These are phyloP conservation scores for Coffea canephora DNA, from an alignment of 257 asterid genomes.

Conservation along the genomic window DNA sequence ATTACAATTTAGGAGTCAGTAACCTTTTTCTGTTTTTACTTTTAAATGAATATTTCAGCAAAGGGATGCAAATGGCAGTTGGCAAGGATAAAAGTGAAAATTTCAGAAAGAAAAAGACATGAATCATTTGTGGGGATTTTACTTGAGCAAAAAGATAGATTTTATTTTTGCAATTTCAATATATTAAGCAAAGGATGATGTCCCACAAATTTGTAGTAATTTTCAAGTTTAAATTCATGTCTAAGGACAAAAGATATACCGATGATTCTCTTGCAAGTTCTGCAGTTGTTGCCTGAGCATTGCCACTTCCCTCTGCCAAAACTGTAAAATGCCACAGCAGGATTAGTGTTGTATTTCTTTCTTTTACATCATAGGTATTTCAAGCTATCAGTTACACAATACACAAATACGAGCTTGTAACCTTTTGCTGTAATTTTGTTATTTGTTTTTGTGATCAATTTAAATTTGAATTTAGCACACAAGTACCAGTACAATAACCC, in stretches of 20 bases:
- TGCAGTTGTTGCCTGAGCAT: conserved; percentile 60
- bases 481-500: background rate
- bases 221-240: background rate
- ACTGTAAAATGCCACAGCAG: conserved; percentile 37
- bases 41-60: background rate
- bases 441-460: background rate
- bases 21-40: background rate
- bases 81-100: background rate
- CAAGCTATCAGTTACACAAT: background rate
- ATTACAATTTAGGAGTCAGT: background rate
- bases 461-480: background rate
- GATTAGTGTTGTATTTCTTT: conserved; percentile 10
- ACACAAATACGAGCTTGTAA: background rate
- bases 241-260: conserved; percentile 33
- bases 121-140: background rate
- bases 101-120: background rate
- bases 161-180: background rate
- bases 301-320: conserved; percentile 71
- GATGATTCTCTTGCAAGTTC: conserved; percentile 58
- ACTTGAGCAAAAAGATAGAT: background rate
- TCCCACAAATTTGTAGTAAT: background rate
- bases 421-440: background rate
- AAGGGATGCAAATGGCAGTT: background rate
- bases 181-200: background rate
- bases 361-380: background rate